Base-by-base conservation (phyloP, 2,329 filamentous ascomycete genomes). In the Trichocomaceae sp. region DNA sequence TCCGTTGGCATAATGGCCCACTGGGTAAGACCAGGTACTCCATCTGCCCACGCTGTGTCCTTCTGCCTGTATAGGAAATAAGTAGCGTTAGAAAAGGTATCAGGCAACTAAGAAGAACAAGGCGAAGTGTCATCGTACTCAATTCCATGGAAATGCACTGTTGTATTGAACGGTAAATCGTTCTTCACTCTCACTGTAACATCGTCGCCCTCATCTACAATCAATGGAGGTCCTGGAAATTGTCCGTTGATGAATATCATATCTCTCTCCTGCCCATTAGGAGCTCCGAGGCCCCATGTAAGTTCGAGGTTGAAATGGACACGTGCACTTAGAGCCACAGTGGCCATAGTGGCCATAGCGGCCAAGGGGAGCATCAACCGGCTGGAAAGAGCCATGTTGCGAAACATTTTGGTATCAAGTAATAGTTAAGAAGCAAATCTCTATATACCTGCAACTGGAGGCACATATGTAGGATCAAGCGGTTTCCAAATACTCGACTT, bases 41-140 rank as follows among this genome's bases (percentile, higher is more conserved):
- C 83, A 56, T 85, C 83, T 0, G 80, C 78, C 81, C 81, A 84
- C 0, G 80, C 78, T 0, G 80, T 83, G 19, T 69, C 68, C 1
- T 66, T 59, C 70, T 81, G 79, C 39, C 78, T 57, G 7, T 29
- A 35, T 41, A 23, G 31, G 15, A 2, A 19, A 19, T 6, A 42
- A 35, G 7, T 31, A 26, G 19, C 41, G 10, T 54, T 3, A 33
- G 19, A 23, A 8, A 23, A 7, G 19, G 8, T 22, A 15, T 15
- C 20, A 33, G 26, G 4, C 2, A n/a, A 31, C 23, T 15, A 37
- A 23, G 1, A 7, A 41, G 17, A 17, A 6, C 22, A 19, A 12
- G 20, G 20, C 10, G 5, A 10, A 8, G 7, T 10, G 3, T 23
- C 7, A 15, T 6, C 53, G 9, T 50, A 58, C 52, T 58, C 56